Base-by-base conservation (phyloP, 306 rosid genomes). In the Cucumis hystrix region DNA sequence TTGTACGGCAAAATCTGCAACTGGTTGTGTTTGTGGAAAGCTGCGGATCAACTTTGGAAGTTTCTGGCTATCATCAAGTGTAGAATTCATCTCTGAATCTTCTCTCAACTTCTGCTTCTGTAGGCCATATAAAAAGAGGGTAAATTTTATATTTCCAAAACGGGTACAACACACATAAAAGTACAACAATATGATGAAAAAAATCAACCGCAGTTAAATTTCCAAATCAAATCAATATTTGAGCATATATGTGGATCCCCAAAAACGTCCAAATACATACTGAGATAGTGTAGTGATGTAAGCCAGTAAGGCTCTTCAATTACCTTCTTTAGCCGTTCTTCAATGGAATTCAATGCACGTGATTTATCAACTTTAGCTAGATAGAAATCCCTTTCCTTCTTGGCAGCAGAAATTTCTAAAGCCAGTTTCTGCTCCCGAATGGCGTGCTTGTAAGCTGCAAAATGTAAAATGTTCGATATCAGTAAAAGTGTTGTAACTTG, bases 281-380 rank as follows among this genome's bases (percentile, higher is more conserved):
- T 28, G 51, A 47, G 47, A 60, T 35, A 40, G 25, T 59, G 6
- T 16, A 25, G 49, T 68, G 67, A 47, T 5, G 21, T 52, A 47
- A 13, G 59, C 62, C 62, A 13, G 66, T 30, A 49, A 67, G 8
- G 72, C 8, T 40, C 4, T 6, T 64, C 28, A 15, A 58, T 15
- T 85, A 95, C 98, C 97, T 92, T 95, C 82, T 88, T 88, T 52
- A 87, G 79, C 41, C 97, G 87, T 81, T 90, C 90, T 60, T 88
- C 97, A 64, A 92, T 92, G 80, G 96, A 82, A 15, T 39, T 88
- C 85, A 88, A 83, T 70, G 96, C 93, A 66, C 83, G 97, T 57
- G 97, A 84, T 68, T 82, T 80, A 13, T 95, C 97, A 75, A 92
- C 97, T 74, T 84, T 89, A 37, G 92, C 75, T 45, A 86, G 82